Percentiles rank a stretch among this genome's conserved stretches.
These are phyloP conservation scores for Acanthamoeba triangularis DNA, from an alignment of 208 protist genomes.

Conservation along the genomic window DNA sequence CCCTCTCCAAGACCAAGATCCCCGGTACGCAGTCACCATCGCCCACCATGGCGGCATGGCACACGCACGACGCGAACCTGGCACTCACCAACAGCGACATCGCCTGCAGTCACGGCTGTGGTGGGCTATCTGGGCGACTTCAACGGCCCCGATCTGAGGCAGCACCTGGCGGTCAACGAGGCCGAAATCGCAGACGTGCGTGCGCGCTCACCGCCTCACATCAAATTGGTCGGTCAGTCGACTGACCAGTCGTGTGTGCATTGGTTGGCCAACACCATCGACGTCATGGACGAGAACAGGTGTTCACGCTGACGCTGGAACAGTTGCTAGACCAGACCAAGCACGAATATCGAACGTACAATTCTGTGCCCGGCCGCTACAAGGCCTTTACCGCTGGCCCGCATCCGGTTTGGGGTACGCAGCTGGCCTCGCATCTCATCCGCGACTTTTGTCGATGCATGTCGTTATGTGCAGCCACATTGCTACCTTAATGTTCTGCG, in stretches of 20 bases:
- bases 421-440: background rate
- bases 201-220: background rate
- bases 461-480: no score
- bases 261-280: background rate
- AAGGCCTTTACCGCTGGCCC: constrained; percentile 20
- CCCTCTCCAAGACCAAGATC: constrained; percentile 66
- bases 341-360: constrained; percentile 28
- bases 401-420: constrained; percentile 13
- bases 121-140: constrained; percentile 63
- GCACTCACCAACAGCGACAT: background rate
- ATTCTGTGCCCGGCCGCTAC: background rate
- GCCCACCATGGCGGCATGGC: rapidly evolving
- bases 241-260: background rate
- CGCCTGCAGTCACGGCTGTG: constrained; percentile 8
- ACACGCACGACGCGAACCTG: background rate
- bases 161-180: constrained; percentile 15
- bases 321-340: constrained; percentile 28
- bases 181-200: background rate
- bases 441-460: background rate
- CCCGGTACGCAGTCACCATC: background rate
- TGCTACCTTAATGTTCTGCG: no score
- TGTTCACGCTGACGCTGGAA: constrained; percentile 68
- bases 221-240: background rate
- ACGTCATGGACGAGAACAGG: background rate
- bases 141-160: background rate